Conservation (phyloP, 1,284 basidiomycete genomes). For the Cutaneotrichosporon sp. region DNA sequence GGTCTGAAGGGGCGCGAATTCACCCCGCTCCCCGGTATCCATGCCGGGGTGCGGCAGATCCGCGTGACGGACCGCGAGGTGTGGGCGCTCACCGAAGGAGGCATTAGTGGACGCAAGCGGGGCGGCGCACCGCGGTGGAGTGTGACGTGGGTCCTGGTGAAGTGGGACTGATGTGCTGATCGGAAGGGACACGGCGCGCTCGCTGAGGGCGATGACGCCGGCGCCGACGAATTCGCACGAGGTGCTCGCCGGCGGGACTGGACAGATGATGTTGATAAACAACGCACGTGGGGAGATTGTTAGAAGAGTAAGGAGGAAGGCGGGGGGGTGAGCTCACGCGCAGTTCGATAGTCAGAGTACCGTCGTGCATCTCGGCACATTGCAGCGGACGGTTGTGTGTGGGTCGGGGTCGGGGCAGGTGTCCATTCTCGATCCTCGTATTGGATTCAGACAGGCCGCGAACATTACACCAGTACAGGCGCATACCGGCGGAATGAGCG, state of each 20-base stretch:
- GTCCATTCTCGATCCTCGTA: constrained; percentile 74
- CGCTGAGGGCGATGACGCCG: constrained; percentile 45
- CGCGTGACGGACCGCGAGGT: constrained; percentile 69
- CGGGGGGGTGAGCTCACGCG: background rate
- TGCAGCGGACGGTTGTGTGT: constrained; percentile 56
- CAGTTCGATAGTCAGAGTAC: constrained; percentile 38
- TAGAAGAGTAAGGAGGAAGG: constrained; percentile 52
- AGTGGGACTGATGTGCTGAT: background rate
- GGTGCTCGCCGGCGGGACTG: constrained; percentile 59
- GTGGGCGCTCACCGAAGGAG: constrained; percentile 48
- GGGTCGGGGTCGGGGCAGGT: constrained; percentile 79
- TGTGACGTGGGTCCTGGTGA: constrained; percentile 30
- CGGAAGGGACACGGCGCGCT: constrained; percentile 36
- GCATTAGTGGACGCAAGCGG: constrained; percentile 43
- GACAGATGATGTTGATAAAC: constrained; percentile 66
- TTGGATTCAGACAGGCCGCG: constrained; percentile 52
- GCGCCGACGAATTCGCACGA: constrained; percentile 52
- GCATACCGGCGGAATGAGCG: constrained; percentile 74
- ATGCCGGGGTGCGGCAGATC: constrained; percentile 60
- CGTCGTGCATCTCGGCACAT: constrained; percentile 40
- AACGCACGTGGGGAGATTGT: constrained; percentile 65
- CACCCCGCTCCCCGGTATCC: constrained; percentile 11
- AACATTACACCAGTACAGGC: constrained; percentile 60
- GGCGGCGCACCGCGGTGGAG: constrained; percentile 48
- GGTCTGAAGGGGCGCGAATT: constrained; percentile 51